Percentiles rank a stretch among this genome's conserved stretches.
Conservation (phyloP, 2,329 filamentous ascomycete genomes). For the Neonectria sp. region DNA sequence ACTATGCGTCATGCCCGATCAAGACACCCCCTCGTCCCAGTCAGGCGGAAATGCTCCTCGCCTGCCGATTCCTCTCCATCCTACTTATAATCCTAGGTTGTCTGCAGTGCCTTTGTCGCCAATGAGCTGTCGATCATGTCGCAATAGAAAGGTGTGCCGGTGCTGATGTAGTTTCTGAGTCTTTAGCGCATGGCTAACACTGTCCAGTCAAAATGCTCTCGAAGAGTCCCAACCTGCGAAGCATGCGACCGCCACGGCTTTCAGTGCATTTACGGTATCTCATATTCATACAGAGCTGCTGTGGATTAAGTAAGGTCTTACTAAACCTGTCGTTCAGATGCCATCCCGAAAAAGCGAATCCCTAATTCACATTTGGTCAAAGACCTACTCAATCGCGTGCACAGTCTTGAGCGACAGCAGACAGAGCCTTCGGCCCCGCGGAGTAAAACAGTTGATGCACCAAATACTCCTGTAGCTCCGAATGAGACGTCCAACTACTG, state of each 20-base stretch:
- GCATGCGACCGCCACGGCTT: constrained; percentile 28
- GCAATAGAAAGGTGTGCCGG: constrained; percentile 25
- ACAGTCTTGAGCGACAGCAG: constrained; percentile 27
- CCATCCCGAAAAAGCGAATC: constrained; percentile 28
- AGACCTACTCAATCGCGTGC: constrained; percentile 25
- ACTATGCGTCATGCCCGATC: constrained; percentile 27
- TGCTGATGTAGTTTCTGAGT: background rate
- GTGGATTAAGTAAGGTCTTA: background rate
- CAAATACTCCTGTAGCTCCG: background rate
- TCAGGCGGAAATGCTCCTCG: constrained; percentile 2
- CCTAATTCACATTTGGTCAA: constrained; percentile 28
- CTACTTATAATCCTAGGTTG: background rate
- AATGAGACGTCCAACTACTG: background rate
- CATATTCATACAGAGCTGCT: too few relatives aligned
- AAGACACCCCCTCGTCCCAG: constrained; percentile 5
- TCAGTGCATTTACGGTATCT: constrained; percentile 31
- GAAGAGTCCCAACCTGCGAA: constrained; percentile 29
- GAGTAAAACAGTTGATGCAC: background rate
- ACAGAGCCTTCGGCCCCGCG: background rate
- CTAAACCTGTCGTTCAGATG: constrained; percentile 17
- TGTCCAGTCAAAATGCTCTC: constrained; percentile 31
- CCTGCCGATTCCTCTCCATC: constrained; percentile 6
- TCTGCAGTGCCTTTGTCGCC: constrained; percentile 3
- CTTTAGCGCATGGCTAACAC: background rate
- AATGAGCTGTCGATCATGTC: constrained; percentile 34